Evolutionary conservation across 768 basidiomycete species (phyloP), one percentile per base, ranked within the genome.

Genomic region (Lyophyllum semitale): DNA sequence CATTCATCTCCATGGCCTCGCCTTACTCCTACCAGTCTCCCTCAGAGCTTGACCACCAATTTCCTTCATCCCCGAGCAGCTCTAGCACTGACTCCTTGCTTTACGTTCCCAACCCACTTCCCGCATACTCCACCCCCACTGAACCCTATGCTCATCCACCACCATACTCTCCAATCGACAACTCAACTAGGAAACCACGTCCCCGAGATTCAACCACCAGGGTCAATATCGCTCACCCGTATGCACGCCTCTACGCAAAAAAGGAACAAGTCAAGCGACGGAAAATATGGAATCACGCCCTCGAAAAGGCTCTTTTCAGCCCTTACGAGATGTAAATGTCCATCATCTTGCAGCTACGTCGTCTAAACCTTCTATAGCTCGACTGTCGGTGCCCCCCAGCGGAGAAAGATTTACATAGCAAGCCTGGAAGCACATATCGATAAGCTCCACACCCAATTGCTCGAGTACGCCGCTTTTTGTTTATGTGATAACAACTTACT

Each of bases 381-480:
- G 8, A 84, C 82, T 2, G 72, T 89, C 63, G 84, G 86, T 5
- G 86, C 84, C 0, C 85, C 85, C 0, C 79, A 85, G 47, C 76
- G 89, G 44, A 84, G 89, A 32, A 82, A 80, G 3, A 85, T 88
- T 22, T 91, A 91, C 59, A 82, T 83, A 11, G 80, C 88, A 4
- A 88, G 85, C 55, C 77, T 91, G 29, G 89, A 91, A 63, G 82
- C 82, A 0, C 87, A 90, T 60, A 80, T 91, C 58, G 88, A 91
- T 63, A 72, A 75, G 6, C 76, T 91, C 20, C 89, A 90, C 57
- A 73, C 77, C 11, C 83, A 84, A 59, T 64, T 89, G 17, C 67
- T 82, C 12, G 66, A 69, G 77, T 77, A 58, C 11, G 69, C 53
- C 44, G 11, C n/a, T 37, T 33, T 27, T 44, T 17, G 8, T 4